Conservation (phyloP, 2,329 filamentous ascomycete genomes). For the Scedosporium aurantiacum region DNA sequence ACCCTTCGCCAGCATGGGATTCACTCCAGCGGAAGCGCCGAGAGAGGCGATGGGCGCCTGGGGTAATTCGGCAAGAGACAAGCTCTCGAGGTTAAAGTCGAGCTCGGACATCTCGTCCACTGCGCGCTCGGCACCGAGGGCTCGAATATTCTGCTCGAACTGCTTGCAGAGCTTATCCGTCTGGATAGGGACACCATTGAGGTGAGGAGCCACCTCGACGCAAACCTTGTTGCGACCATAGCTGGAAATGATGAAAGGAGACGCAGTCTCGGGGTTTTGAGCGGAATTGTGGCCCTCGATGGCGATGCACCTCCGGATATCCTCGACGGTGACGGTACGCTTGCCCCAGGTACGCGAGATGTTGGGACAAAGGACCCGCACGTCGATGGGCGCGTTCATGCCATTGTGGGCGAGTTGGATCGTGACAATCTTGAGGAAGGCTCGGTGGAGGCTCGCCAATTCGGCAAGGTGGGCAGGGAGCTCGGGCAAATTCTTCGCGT, state of each 20-base stretch:
- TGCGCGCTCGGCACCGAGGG: conserved; percentile 28
- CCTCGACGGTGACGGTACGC: conserved; percentile 51
- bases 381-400: conserved; percentile 48
- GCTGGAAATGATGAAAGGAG: conserved; percentile 35
- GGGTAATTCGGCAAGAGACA: conserved; percentile 39
- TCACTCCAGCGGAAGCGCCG: conserved; percentile 21
- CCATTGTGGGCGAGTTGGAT: conserved; percentile 63
- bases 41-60: conserved; percentile 23
- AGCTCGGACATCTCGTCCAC: conserved; percentile 20
- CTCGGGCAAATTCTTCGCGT: conserved; percentile 17
- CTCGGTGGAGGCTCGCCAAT: conserved; percentile 51
- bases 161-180: conserved; percentile 40
- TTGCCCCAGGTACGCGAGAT: conserved; percentile 64
- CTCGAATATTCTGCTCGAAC: conserved; percentile 41
- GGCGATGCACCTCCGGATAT: conserved; percentile 56
- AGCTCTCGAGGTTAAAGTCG: conserved; percentile 36
- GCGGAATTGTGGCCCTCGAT: conserved; percentile 33
- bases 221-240: conserved; percentile 46
- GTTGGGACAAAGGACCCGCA: conserved; percentile 48
- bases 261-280: conserved; percentile 21
- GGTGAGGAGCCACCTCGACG: conserved; percentile 38
- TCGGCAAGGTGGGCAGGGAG: conserved; percentile 45
- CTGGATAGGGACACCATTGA: conserved; percentile 27
- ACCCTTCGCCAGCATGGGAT: conserved; percentile 51
- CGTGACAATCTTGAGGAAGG: conserved; percentile 57